Evolutionary conservation across 139 green algal genomes (phyloP), one percentile per base, ranked within the genome.

Genomic region (Chlamydomonas asymmetrica): DNA sequence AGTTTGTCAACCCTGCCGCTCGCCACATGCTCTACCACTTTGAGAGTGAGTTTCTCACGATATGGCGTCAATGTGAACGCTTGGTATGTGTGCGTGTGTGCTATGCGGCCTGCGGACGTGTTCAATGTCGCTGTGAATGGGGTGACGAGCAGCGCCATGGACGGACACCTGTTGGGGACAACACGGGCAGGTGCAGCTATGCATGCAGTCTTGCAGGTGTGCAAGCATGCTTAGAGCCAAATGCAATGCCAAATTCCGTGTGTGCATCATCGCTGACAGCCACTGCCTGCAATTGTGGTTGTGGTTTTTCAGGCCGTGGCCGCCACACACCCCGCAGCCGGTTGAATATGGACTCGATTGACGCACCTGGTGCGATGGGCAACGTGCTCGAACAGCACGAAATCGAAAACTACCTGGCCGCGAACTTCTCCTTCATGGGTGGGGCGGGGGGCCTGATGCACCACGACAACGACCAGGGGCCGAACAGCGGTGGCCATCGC

Each of bases 21-120:
- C 70, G 70, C 40, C 56, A 68, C 41, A 57, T 57, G 40, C 39
- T 76, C 4, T 76, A 76, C 70, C 70, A 76, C 32, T 76, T 76
- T 20, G 70, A 76, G 70, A 76, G 70, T 76, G 43, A 76, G 69
- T 59, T 22, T n/a, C n/a, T n/a, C n/a, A n/a, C n/a, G n/a, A n/a
- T n/a, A n/a, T 1, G 56, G 3, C 27, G 23, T 38, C 9, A 38
- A 10, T 5, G n/a, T 62, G 54, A 34, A 7, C 29, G 9, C 22
- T n/a, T 60, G 22, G 50, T 60, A 60, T 7, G 9, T 25, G 13
- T 34, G 50, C 10, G 9, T 60, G n/a, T 20, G 10, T 7, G n/a
- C n/a, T n/a, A n/a, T n/a, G n/a, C n/a, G n/a, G n/a, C n/a, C n/a
- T n/a, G n/a, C n/a, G n/a, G n/a, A n/a, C n/a, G n/a, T n/a, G n/a